A percentile compares a stretch with the other conserved stretches of the same genome.
phyloP scores from a whole-genome alignment of 306 rosid genomes.

The Delonix regia region DNA sequence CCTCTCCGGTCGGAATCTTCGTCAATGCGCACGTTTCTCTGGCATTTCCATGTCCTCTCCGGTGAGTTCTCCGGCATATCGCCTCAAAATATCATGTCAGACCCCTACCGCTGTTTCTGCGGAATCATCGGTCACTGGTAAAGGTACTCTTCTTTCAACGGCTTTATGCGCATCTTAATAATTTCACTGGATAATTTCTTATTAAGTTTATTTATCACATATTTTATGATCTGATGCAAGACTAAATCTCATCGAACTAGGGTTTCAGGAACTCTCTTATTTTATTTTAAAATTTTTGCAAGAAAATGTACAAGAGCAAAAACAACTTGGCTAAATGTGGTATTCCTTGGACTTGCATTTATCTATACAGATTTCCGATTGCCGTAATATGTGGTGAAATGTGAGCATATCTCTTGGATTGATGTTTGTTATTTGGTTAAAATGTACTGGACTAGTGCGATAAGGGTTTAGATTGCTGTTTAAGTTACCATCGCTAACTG shows the following conservation, averaged over 20 bases:
- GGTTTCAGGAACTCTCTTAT: conserved; percentile 16
- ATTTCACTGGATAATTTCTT: neutral
- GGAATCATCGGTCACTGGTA: conserved; percentile 40
- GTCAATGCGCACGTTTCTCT: conserved; percentile 32
- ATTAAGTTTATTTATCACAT: neutral
- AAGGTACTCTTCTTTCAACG: conserved; percentile 31
- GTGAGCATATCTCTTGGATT: neutral
- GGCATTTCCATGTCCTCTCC: conserved; percentile 40
- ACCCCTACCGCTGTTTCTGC: conserved; percentile 46
- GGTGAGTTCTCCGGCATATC: conserved; percentile 30
- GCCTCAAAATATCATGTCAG: conserved; percentile 58
- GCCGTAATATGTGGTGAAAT: neutral
- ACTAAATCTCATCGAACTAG: conserved; percentile 20
- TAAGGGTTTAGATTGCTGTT: neutral
- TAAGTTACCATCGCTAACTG: neutral
- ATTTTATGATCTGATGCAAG: neutral
- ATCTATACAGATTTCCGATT: neutral
- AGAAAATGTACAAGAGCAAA: neutral
- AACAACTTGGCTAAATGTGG: neutral
- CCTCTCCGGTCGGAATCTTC: conserved; percentile 40
- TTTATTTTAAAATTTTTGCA: neutral
- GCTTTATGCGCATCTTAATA: neutral
- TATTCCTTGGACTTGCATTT: neutral
- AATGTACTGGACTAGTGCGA: neutral
- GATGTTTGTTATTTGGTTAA: neutral